Conservation (phyloP, 2,329 filamentous ascomycete species). For the Pseudonectria buxi region DNA sequence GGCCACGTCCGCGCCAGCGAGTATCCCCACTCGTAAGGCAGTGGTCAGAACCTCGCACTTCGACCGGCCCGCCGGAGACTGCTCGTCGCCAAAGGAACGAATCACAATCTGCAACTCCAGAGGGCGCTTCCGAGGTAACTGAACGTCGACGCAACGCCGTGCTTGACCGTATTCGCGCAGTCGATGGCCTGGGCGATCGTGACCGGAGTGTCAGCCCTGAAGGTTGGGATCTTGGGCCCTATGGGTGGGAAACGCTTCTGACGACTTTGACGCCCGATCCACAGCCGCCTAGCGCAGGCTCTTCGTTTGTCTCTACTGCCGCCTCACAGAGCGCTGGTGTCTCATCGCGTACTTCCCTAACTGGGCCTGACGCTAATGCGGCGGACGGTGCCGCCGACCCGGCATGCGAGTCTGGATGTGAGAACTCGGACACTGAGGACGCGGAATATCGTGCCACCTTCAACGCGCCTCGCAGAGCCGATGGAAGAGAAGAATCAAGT, state of each 20-base stretch:
- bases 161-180: conserved; percentile 7
- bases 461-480: conserved; percentile 11
- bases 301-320: conserved; percentile 67
- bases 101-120: neutral
- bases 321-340: conserved; percentile 35
- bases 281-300: conserved; percentile 70
- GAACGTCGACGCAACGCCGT: conserved; percentile 2
- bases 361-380: conserved; percentile 25
- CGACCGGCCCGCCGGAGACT: conserved; percentile 1
- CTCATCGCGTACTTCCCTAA: conserved; percentile 37
- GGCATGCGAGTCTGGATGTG: conserved; percentile 46
- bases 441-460: conserved; percentile 33
- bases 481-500: too few species aligned
- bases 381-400: conserved; percentile 32
- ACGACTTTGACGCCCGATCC: conserved; percentile 76
- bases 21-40: conserved; percentile 2
- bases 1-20: conserved; percentile 1
- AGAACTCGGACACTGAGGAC: conserved; percentile 49
- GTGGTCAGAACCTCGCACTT: neutral
- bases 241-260: conserved; percentile 74
- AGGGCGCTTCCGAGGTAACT: neutral
- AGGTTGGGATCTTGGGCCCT: conserved; percentile 72
- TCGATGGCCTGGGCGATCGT: conserved; percentile 78
- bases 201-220: conserved; percentile 75
- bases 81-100: conserved; percentile 3